These are phyloP conservation scores for Arachis hypogaea DNA, from an alignment of 306 rosid species.

Conservation along the genomic window DNA sequence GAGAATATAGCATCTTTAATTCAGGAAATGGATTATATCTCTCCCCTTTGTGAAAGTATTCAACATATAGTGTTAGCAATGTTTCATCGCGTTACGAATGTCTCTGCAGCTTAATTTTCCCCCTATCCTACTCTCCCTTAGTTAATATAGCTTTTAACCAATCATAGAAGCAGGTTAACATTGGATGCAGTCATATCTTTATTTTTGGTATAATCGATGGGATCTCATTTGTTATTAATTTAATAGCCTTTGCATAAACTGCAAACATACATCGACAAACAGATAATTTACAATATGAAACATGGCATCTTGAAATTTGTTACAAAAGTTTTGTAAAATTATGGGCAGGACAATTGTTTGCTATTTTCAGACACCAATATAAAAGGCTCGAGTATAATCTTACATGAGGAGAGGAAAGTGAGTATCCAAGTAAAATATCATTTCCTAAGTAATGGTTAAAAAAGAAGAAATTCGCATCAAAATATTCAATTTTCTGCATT, in stretches of 20 bases:
- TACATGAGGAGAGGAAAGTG: slow-evolving; percentile 23
- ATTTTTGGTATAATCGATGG: not conserved
- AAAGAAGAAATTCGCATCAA: not conserved
- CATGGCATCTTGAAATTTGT: slow-evolving; percentile 12
- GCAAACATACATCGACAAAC: not conserved
- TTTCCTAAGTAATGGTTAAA: slow-evolving; percentile 1
- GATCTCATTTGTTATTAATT: not conserved
- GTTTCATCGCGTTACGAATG: not conserved
- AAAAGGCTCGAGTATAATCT: slow-evolving; percentile 4
- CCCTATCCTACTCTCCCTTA: not conserved
- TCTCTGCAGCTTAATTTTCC: slow-evolving; percentile 10
- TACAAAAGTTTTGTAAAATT: slow-evolving; percentile 5
- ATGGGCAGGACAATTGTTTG: slow-evolving; percentile 6
- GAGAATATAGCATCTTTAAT: slow-evolving; percentile 4
- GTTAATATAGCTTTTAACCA: slow-evolving; percentile 19
- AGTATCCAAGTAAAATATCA: slow-evolving; percentile 11
- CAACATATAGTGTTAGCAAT: not conserved
- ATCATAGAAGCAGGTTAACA: slow-evolving; percentile 3
- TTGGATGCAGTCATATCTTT: not conserved
- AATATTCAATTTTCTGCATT: slow-evolving; percentile 22
- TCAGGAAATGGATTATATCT: slow-evolving; percentile 14
- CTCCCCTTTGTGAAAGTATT: slow-evolving; percentile 14
- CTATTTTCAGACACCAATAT: slow-evolving; percentile 24
- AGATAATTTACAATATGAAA: slow-evolving; percentile 9
- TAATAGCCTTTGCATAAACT: not conserved